These are phyloP conservation scores for Trypanosoma cruzi DNA, from an alignment of 208 protist species.

Conservation along the genomic window DNA sequence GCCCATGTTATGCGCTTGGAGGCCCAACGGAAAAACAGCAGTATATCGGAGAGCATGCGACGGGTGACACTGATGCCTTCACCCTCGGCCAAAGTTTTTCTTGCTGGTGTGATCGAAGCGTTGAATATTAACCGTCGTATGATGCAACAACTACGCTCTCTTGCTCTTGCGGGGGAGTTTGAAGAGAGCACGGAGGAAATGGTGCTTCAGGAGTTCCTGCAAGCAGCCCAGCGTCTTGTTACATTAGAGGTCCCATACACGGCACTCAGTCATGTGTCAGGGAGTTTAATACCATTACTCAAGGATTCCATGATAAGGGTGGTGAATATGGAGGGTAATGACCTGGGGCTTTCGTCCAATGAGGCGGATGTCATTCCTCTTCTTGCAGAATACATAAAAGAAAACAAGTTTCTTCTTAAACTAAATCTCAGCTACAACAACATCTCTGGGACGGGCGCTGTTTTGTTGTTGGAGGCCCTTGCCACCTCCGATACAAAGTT, in stretches of 20 bases:
- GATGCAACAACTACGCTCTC: conserved; percentile 16
- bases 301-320: conserved; percentile 26
- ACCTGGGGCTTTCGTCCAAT: conserved; percentile 40
- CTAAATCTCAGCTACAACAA: conserved; percentile 69
- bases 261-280: conserved; percentile 8
- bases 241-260: conserved; percentile 19
- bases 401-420: conserved; percentile 76
- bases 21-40: conserved; percentile 21
- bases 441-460: conserved; percentile 31
- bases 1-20: conserved; percentile 29
- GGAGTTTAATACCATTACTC: conserved; percentile 23
- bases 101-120: conserved; percentile 18
- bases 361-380: conserved; percentile 36
- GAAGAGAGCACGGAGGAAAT: conserved; percentile 3
- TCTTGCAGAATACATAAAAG: conserved; percentile 52
- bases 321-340: conserved; percentile 56
- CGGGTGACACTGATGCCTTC: conserved; percentile 12
- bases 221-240: conserved; percentile 6
- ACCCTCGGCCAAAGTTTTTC: neutral
- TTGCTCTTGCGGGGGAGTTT: conserved; percentile 29
- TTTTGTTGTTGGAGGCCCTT: conserved; percentile 46
- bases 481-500: conserved; percentile 58
- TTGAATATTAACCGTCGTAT: conserved; percentile 22
- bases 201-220: conserved; percentile 23
- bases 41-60: conserved; percentile 22